A percentile compares a stretch with the other conserved stretches of the same genome.
Evolutionary conservation across 1,284 basidiomycete genomes (phyloP).

Genomic region (Coriolopsis trogii): DNA sequence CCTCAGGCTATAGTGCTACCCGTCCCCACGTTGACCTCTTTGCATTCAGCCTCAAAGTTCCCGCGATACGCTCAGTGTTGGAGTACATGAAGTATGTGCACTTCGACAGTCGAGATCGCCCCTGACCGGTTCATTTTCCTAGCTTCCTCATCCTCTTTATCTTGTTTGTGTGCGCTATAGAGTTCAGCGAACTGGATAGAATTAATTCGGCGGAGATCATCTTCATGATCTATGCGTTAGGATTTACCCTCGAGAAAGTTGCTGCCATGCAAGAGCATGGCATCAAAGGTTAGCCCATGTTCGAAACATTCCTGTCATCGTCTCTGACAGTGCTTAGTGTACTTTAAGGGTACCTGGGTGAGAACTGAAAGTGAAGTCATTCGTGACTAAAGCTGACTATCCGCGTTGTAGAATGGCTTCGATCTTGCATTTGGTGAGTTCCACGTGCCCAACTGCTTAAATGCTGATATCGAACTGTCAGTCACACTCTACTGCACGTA

Average conservation of each 20-base stretch:
- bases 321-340: conserved; percentile 48
- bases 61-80: conserved; percentile 85
- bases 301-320: neutral
- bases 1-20: no score
- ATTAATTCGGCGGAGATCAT: conserved; percentile 68
- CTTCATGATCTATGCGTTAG: conserved; percentile 86
- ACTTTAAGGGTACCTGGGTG: conserved; percentile 84
- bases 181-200: conserved; percentile 61
- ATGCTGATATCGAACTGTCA: conserved; percentile 29
- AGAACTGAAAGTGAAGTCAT: conserved; percentile 23
- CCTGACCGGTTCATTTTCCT: conserved; percentile 3
- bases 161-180: conserved; percentile 83
- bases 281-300: conserved; percentile 59
- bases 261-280: conserved; percentile 96
- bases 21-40: neutral
- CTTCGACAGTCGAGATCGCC: neutral
- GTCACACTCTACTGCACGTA: conserved; percentile 83
- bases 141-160: conserved; percentile 87
- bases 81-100: conserved; percentile 79
- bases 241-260: conserved; percentile 90
- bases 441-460: no score
- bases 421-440: conserved; percentile 80
- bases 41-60: conserved; percentile 93
- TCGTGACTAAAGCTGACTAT: no score
- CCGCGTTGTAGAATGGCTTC: conserved; percentile 76